Evolutionary conservation across 345 rosid genomes (phyloP), one percentile per base, ranked within the genome.

Genomic region (Corymbia maculata): DNA sequence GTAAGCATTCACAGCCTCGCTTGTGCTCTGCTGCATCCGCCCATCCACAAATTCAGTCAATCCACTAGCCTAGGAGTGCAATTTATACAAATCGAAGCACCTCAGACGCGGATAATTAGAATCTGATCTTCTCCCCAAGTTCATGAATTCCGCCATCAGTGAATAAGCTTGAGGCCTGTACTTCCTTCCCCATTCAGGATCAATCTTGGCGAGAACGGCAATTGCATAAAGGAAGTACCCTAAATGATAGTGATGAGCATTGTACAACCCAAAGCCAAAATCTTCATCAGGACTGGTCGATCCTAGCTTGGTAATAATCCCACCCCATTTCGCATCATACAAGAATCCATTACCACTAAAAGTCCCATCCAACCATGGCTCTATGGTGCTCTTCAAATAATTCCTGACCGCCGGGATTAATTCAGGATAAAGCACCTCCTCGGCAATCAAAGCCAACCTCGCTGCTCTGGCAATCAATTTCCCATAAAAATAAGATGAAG

Each of bases 31-130:
- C 51, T 98, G 96, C 86, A 96, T 95, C 91, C 98, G 87, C 59
- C 99, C 98, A 88, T 98, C 99, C 0, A 94, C 95, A 42, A 96
- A 97, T 92, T 96, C 99, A 13, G 94, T 97, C 88, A 98, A 90
- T 66, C 99, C 99, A 68, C 98, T 95, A 21, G 98, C 99, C 99
- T 98, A 98, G 28, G 99, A 97, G 90, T 98, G 99, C 88, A 98
- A 90, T 88, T 97, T 98, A 70, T 95, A 98, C 87, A 98, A 85
- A 92, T 98, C 97, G 85, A 98, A 98, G 84, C 98, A 97, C 89
- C 98, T 93, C 91, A 98, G 68, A 32, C 98, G 94, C 1, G 98
- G 92, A 88, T 95, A 96, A 79, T 57, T 92, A 1, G 95, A 95
- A 88, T 91, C 90, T 14, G 93, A 92, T 85, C 91, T 52, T 79